Evolutionary conservation across 2,329 filamentous ascomycete species (phyloP), one percentile per base, ranked within the genome.

Genomic region (Shiraia sp.): DNA sequence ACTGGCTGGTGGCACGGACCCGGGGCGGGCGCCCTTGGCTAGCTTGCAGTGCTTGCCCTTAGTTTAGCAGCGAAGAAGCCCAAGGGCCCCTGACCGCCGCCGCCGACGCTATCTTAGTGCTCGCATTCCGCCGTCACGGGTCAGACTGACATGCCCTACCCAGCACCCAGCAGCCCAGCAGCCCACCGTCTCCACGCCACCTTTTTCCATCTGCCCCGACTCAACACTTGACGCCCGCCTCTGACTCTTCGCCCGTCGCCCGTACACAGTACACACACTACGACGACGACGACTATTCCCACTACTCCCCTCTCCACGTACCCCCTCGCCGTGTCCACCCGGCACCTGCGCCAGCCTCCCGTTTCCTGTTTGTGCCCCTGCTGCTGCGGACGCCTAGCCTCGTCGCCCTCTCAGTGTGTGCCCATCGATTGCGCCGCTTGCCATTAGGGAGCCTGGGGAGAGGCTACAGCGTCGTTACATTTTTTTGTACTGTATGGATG

Each of bases 41-140:
- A n/a, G 38, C 31, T 32, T 41, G 31, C 34, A 29, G 24, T 34
- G 32, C 29, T n/a, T n/a, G n/a, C n/a, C n/a, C n/a, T n/a, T n/a
- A n/a, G n/a, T n/a, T n/a, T n/a, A n/a, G n/a, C n/a, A n/a, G n/a
- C n/a, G n/a, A n/a, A n/a, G n/a, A n/a, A n/a, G n/a, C n/a, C n/a
- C n/a, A n/a, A n/a, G n/a, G n/a, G n/a, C n/a, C n/a, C n/a, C n/a
- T n/a, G n/a, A n/a, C n/a, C n/a, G n/a, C n/a, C n/a, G n/a, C n/a
- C n/a, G n/a, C n/a, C n/a, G n/a, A n/a, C n/a, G n/a, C n/a, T n/a
- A n/a, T n/a, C n/a, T n/a, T n/a, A n/a, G n/a, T n/a, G n/a, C n/a
- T n/a, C n/a, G 53, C 55, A 53, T 52, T 53, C 63, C 63, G 56
- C 50, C 41, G 55, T 51, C 45, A 57, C 52, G 61, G 59, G 57